phyloP scores from a whole-genome alignment of 176 grass and related monocot species.

The Cymbopogon citratus region DNA sequence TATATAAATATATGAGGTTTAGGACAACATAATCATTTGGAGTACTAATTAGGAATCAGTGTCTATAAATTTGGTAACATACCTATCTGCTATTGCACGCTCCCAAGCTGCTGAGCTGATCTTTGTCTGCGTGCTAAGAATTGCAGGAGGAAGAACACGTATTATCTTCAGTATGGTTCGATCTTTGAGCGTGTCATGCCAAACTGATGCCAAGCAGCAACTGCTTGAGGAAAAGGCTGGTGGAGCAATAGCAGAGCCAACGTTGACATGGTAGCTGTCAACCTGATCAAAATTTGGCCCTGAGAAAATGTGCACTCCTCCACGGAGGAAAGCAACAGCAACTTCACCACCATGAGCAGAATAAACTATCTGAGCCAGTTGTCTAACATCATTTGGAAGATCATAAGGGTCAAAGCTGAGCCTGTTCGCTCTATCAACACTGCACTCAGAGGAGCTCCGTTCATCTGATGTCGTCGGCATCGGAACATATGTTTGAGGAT shows the following conservation, averaged over 20 bases:
- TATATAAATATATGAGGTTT: neutral
- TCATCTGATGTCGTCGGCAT: conserved; percentile 72
- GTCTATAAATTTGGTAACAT: conserved; percentile 21
- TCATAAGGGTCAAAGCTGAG: conserved; percentile 96
- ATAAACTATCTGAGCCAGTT: conserved; percentile 95
- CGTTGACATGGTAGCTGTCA: conserved; percentile 93
- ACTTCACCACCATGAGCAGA: conserved; percentile 91
- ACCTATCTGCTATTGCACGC: conserved; percentile 94
- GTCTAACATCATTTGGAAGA: conserved; percentile 95
- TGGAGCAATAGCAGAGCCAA: conserved; percentile 91
- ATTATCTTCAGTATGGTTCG: conserved; percentile 95
- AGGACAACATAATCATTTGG: neutral
- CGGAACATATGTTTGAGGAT: conserved; percentile 69
- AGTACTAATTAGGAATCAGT: conserved; percentile 21
- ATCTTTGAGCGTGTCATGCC: conserved; percentile 97
- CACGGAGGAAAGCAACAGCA: conserved; percentile 85
- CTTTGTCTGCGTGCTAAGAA: conserved; percentile 66
- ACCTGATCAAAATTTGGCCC: conserved; percentile 86
- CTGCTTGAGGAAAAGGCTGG: conserved; percentile 93
- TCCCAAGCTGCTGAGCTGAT: conserved; percentile 86
- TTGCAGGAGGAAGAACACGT: conserved; percentile 84
- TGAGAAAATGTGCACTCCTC: conserved; percentile 95
- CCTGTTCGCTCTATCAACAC: conserved; percentile 80
- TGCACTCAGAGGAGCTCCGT: conserved; percentile 89
- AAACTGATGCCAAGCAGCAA: conserved; percentile 94